These are phyloP conservation scores for Populus euphratica DNA, from an alignment of 345 rosid species.

Conservation along the genomic window DNA sequence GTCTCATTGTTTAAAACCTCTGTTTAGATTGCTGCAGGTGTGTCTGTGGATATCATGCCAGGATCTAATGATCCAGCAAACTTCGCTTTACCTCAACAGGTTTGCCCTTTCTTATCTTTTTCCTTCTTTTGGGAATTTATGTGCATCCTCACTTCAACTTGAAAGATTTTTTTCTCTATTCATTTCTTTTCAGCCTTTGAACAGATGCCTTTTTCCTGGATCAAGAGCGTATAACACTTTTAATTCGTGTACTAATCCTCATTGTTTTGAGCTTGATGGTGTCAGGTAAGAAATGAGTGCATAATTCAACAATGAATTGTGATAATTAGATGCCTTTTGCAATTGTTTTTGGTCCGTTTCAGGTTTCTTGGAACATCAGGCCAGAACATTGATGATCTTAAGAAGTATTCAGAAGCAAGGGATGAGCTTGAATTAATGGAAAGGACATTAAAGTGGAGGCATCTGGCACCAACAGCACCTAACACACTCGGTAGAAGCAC, in stretches of 20 bases:
- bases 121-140: neutral
- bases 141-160: neutral
- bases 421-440: constrained; percentile 81
- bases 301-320: neutral
- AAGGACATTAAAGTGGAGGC: constrained; percentile 94
- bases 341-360: neutral
- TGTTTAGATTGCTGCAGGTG: constrained; percentile 80
- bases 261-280: constrained; percentile 84
- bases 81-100: constrained; percentile 94
- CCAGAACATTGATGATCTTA: constrained; percentile 89
- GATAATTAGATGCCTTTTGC: neutral
- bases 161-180: neutral
- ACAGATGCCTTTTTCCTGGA: constrained; percentile 91
- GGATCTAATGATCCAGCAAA: constrained; percentile 93
- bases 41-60: constrained; percentile 92
- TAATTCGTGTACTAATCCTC: constrained; percentile 90
- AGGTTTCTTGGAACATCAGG: constrained; percentile 99
- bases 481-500: constrained; percentile 72
- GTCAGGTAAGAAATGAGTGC: constrained; percentile 44
- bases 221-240: constrained; percentile 81
- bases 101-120: constrained; percentile 21
- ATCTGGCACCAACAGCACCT: constrained; percentile 95
- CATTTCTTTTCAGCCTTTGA: constrained; percentile 62
- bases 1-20: constrained; percentile 11
- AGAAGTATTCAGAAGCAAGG: constrained; percentile 80